Base-by-base conservation (phyloP, 2,329 filamentous ascomycete species). In the Penicillium sp. region DNA sequence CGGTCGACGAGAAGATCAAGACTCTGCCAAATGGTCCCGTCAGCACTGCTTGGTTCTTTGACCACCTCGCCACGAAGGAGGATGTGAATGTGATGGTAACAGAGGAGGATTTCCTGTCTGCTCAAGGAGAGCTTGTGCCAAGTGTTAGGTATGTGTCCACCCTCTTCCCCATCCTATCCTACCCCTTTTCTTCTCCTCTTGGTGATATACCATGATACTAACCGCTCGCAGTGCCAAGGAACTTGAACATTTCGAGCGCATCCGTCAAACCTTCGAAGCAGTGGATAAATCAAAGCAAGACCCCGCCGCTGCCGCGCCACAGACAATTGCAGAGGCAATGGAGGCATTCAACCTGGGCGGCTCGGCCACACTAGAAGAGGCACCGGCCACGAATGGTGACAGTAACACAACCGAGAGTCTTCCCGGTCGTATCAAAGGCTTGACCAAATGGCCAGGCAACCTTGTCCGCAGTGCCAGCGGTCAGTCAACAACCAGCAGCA, bases 1-100 rank as follows among this genome's bases (percentile, higher is more conserved):
- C 85, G 2, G 93, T 97, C 2, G 94, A 99, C 72, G 81, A 85
- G 50, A 94, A 94, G 74, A 89, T 99, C 64, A 83, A 84, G 23
- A 80, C 82, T 5, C 80, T 96, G 48, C 77, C 81, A 43, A 68
- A 72, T 52, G 80, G 73, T 23, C 79, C 82, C 6, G 84, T 97
- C 62, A 90, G 89, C 2, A 95, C 93, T 2, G 93, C 93, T 0
- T 93, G 94, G 76, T 99, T 93, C 78, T 99, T 99, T 73, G 94
- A 99, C 71, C 93, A 97, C 76, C 82, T 90, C 64, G 92, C 93
- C 15, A 90, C 85, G 0, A 82, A 87, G 12, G 89, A 90, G 47
- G 94, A 99, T 70, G 86, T 93, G 1, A 85, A 88, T 27, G 93
- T 99, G 63, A 87, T 90, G 77, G 94, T 99, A 29, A 89, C 86